Conservation (phyloP, 805 yeast genomes). For the Diddensiella caesifluorescens region DNA sequence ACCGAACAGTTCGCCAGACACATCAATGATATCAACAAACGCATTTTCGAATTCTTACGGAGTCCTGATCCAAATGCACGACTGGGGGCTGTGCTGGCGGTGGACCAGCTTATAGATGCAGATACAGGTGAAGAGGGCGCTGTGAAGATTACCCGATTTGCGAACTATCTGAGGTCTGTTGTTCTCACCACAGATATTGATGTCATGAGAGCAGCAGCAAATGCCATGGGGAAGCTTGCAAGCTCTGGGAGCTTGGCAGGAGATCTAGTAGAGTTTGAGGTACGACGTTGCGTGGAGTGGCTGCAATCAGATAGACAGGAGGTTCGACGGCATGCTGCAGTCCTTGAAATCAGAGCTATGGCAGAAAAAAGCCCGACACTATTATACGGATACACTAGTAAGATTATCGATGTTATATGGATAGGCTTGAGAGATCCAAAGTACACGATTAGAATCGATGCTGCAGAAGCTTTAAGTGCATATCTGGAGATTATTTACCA, state of each 20-base stretch:
- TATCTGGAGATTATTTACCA: conserved; percentile 76
- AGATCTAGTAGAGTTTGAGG: conserved; percentile 89
- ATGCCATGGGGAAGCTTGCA: conserved; percentile 82
- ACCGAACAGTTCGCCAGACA: conserved; percentile 76
- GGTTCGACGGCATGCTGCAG: conserved; percentile 80
- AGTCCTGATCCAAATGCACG: conserved; percentile 66
- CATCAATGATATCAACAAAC: conserved; percentile 79
- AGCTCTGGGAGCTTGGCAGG: conserved; percentile 84
- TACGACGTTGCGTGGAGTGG: conserved; percentile 86
- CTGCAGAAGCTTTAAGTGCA: conserved; percentile 73
- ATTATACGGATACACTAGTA: conserved; percentile 69
- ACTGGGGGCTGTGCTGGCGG: conserved; percentile 87
- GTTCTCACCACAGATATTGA: conserved; percentile 77
- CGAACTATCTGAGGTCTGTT: conserved; percentile 78
- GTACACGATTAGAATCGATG: conserved; percentile 67
- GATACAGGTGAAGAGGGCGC: conserved; percentile 80
- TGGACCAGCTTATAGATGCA: conserved; percentile 79
- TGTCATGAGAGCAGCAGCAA: conserved; percentile 82
- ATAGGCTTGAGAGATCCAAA: conserved; percentile 78
- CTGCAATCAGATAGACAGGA: conserved; percentile 83
- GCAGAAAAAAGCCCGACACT: conserved; percentile 85
- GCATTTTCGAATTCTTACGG: conserved; percentile 78
- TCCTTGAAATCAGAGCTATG: conserved; percentile 71
- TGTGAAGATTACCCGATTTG: conserved; percentile 81
- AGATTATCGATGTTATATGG: conserved; percentile 81